Evolutionary conservation across 1,284 basidiomycete species (phyloP).

Genomic region (Phylloporus gajari): DNA sequence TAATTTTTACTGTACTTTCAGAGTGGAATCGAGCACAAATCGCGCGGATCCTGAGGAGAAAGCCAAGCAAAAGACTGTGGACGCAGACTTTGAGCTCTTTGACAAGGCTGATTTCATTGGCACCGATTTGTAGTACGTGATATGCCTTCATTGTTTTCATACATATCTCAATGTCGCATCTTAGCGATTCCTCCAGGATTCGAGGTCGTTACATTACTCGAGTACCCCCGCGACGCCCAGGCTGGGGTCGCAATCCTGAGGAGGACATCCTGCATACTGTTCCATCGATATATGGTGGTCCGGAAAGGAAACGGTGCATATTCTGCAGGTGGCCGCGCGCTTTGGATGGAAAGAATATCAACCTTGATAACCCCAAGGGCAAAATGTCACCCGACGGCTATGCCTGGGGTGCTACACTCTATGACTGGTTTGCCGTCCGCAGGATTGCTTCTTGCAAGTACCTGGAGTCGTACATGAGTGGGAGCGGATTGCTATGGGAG

Average conservation of each 20-base stretch:
- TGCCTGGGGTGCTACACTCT: constrained; percentile 57
- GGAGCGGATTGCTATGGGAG: constrained; percentile 51
- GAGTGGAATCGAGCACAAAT: background rate
- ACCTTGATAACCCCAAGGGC: background rate
- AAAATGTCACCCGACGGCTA: constrained; percentile 48
- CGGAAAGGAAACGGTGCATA: constrained; percentile 14
- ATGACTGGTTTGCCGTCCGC: constrained; percentile 47
- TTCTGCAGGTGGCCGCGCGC: constrained; percentile 40
- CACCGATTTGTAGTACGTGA: background rate
- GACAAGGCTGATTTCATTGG: background rate
- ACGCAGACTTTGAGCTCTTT: background rate
- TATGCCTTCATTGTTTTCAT: background rate
- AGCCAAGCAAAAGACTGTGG: background rate
- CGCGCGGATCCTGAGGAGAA: background rate
- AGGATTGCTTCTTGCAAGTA: no score
- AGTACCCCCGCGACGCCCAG: background rate
- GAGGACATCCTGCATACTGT: constrained; percentile 25
- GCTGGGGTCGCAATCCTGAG: constrained; percentile 13
- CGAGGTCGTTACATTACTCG: background rate
- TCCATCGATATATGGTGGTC: constrained; percentile 5
- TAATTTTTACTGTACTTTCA: background rate
- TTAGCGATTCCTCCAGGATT: background rate
- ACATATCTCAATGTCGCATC: background rate
- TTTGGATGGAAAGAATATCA: constrained; percentile 16
- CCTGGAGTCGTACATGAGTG: constrained; percentile 40